Percentiles rank a stretch among this genome's conserved stretches.
Conservation (phyloP, 345 rosid species). For the Cardamine chenopodiifolia region DNA sequence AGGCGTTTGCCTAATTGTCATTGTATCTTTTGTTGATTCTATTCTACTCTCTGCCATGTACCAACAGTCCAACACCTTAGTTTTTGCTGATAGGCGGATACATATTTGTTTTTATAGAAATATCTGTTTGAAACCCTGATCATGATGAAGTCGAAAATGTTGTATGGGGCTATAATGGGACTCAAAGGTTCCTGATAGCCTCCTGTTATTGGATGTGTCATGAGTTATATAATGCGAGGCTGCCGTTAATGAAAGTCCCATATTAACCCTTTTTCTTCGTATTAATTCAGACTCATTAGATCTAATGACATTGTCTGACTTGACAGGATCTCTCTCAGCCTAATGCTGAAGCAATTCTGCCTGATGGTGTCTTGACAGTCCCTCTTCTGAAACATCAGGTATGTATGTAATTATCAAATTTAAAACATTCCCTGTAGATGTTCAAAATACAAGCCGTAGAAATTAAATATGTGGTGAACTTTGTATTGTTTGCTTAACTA, state of each 20-base stretch:
- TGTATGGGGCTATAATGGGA: slow-evolving; percentile 11
- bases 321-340: slow-evolving; percentile 84
- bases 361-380: slow-evolving; percentile 81
- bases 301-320: slow-evolving; percentile 34
- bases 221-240: not conserved
- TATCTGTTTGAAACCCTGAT: not conserved
- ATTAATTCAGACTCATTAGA: slow-evolving; percentile 9
- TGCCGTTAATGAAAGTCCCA: slow-evolving; percentile 1
- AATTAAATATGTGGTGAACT: not conserved
- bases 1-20: not conserved
- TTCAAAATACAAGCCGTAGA: not conserved
- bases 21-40: not conserved
- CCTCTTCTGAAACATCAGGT: slow-evolving; percentile 97
- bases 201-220: slow-evolving; percentile 12
- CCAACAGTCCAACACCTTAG: not conserved
- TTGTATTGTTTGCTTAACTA: not conserved
- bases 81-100: not conserved
- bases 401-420: slow-evolving; percentile 12
- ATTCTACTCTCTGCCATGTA: not conserved
- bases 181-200: not conserved
- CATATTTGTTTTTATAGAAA: not conserved
- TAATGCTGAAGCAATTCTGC: slow-evolving; percentile 71
- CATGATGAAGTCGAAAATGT: slow-evolving; percentile 18
- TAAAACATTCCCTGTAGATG: slow-evolving; percentile 17
- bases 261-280: not conserved